phyloP scores from a whole-genome alignment of 257 asterid genomes.

The Solanum habrochaites region DNA sequence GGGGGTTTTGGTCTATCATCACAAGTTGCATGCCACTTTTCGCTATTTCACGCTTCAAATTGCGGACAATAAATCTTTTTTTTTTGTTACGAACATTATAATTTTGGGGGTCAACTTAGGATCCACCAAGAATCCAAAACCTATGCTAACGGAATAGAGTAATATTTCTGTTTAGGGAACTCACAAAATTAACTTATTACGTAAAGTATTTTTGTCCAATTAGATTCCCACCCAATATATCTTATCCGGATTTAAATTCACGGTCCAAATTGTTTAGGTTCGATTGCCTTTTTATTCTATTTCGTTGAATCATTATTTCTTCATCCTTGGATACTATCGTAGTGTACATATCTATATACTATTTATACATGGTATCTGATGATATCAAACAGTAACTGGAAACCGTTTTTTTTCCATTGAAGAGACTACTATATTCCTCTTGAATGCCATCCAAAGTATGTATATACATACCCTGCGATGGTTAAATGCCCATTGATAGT shows the following conservation, averaged over 20 bases:
- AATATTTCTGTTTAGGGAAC: not conserved
- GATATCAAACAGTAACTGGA: too few relatives aligned
- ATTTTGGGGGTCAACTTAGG: not conserved
- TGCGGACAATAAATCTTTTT: not conserved
- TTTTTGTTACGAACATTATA: not conserved
- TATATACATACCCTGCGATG: too few relatives aligned
- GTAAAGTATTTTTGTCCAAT: too few relatives aligned
- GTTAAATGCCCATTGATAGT: too few relatives aligned
- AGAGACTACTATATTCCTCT: not conserved
- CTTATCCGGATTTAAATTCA: too few relatives aligned
- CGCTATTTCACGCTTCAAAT: not conserved
- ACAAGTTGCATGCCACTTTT: not conserved
- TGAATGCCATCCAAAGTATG: too few relatives aligned
- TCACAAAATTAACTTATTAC: not conserved
- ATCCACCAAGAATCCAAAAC: not conserved
- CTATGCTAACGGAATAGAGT: not conserved
- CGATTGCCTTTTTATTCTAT: not conserved
- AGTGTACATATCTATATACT: too few relatives aligned
- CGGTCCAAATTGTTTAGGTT: not conserved
- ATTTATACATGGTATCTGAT: too few relatives aligned
- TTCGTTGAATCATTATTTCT: not conserved
- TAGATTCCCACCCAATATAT: too few relatives aligned
- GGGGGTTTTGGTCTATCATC: not conserved
- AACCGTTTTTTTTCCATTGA: too few relatives aligned
- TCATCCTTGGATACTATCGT: too few relatives aligned